Base-by-base conservation (phyloP, 2,329 filamentous ascomycete species). In the Uncinocarpus reesii region DNA sequence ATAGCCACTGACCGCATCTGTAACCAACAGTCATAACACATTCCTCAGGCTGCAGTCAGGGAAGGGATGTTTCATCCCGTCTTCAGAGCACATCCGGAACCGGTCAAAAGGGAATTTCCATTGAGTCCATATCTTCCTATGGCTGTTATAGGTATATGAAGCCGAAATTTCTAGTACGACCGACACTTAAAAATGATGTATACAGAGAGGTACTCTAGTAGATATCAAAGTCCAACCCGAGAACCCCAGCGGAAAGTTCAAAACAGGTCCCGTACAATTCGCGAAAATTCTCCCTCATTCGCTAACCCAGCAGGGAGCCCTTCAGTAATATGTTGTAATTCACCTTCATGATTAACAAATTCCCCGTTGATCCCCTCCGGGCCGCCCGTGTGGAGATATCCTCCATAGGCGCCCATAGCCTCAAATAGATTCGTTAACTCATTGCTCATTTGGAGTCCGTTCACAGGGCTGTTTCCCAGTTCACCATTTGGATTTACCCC, bases 371-470 rank as follows among this genome's bases (percentile, higher is more conserved):
- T 61, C 3, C 62, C 62, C 28, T 68, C 65, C 35, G 67, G 43
- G 7, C 63, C 60, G 21, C 59, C 53, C 8, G 49, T 18, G 20
- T 47, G 42, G 47, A 69, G 58, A 53, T 70, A 68, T 29, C 63
- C 66, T 15, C 64, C 62, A 53, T 72, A 75, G 0, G 72, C 74
- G 0, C 78, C 79, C 3, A 78, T 78, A 31, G 78, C 76, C 57
- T 83, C 79, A 50, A 83, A 83, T 38, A 82, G 58, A 52, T 72
- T 77, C 3, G 77, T 80, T 42, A 83, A 61, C 59, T 82, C 79
- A 52, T 78, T 68, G 50, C 69, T 73, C 64, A 74, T 78, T 46
- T 80, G 78, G 59, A 80, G 73, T 7, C 74, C 74, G 55, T 81
- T 76, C 42, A 72, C 57, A 2, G 78, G 78, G 54, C 72, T 78